Conservation (phyloP, 176 grass and related monocot species). For the Hyparrhenia diplandra region DNA sequence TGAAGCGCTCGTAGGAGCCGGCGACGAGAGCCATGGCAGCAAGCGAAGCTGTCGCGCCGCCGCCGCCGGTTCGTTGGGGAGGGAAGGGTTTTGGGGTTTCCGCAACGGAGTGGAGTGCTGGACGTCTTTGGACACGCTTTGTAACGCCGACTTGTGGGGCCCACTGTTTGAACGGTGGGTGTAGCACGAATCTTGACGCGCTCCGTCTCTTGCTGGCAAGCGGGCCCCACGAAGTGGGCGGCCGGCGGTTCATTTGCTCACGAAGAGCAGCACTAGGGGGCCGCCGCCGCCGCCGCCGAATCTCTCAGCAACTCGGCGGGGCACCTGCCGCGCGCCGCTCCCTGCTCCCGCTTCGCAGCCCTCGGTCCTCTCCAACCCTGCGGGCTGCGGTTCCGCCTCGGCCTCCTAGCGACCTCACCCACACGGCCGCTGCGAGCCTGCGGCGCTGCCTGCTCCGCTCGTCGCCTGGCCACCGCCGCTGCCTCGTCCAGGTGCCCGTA, state of each 20-base stretch:
- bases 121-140: not conserved
- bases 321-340: not conserved
- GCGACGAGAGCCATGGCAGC: slow-evolving; percentile 66
- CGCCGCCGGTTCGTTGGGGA: not conserved
- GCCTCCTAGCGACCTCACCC: not conserved
- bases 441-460: not conserved
- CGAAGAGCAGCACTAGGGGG: not conserved
- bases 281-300: not conserved
- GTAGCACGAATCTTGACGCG: not conserved
- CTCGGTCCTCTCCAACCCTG: not conserved
- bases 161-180: not conserved
- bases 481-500: not conserved
- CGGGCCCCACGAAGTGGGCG: not conserved
- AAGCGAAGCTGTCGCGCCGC: not conserved
- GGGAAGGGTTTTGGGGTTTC: not conserved
- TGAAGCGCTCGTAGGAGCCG: slow-evolving; percentile 95
- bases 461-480: not conserved
- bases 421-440: not conserved
- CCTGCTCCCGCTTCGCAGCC: not conserved
- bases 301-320: not conserved
- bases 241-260: not conserved
- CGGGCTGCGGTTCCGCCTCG: not conserved
- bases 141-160: not conserved
- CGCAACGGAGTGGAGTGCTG: no score
- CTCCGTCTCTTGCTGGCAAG: not conserved